Evolutionary conservation across 768 basidiomycete genomes (phyloP).

Genomic region (Podaxis mareebaensis): DNA sequence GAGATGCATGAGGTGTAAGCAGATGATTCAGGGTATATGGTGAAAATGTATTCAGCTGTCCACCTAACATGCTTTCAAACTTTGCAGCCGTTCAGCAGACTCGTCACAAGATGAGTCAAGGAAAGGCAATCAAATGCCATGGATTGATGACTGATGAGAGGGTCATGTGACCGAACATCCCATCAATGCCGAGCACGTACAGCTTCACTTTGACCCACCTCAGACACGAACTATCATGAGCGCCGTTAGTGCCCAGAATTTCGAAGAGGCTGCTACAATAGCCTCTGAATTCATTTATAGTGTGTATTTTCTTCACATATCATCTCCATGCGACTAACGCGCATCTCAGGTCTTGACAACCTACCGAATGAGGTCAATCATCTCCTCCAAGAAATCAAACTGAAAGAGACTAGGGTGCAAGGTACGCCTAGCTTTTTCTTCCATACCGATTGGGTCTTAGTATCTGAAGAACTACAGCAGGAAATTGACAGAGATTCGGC

Average conservation of each 20-base stretch:
- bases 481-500: constrained; percentile 51
- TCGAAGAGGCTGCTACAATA: constrained; percentile 55
- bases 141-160: too few relatives aligned
- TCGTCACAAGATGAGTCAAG: too few relatives aligned
- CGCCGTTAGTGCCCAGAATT: constrained; percentile 25
- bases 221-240: constrained; percentile 11
- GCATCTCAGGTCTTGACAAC: constrained; percentile 48
- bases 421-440: constrained; percentile 30
- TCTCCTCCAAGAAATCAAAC: constrained; percentile 51
- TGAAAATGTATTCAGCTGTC: too few relatives aligned
- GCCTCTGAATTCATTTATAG: constrained; percentile 61
- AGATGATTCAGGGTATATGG: too few relatives aligned
- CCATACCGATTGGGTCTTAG: constrained; percentile 2
- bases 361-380: constrained; percentile 54
- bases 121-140: too few relatives aligned
- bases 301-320: constrained; percentile 24
- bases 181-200: too few relatives aligned
- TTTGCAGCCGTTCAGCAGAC: too few relatives aligned
- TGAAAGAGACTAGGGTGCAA: constrained; percentile 43
- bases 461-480: constrained; percentile 42
- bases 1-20: too few relatives aligned
- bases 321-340: background rate
- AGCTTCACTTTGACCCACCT: background rate
- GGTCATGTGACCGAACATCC: background rate
- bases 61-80: too few relatives aligned